These are phyloP conservation scores for Potentilla sterilis DNA, from an alignment of 306 rosid genomes.

Conservation along the genomic window DNA sequence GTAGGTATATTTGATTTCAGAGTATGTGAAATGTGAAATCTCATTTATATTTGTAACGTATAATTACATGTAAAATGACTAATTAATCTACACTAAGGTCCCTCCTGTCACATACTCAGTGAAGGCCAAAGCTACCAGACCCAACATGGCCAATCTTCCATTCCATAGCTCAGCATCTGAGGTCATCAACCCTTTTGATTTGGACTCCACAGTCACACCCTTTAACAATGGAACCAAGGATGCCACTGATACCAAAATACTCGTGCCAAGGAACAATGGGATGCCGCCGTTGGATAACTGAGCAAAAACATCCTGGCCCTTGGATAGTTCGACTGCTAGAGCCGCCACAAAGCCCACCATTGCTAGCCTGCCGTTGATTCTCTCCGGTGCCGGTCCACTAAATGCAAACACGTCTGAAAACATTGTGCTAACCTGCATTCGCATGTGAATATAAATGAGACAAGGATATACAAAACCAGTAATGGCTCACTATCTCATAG, in stretches of 20 bases:
- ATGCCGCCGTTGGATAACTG: constrained; percentile 59
- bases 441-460: not conserved
- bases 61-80: not conserved
- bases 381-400: constrained; percentile 68
- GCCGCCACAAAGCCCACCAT: constrained; percentile 69
- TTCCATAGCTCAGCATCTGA: constrained; percentile 71
- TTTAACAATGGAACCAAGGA: constrained; percentile 54
- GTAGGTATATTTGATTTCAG: not conserved
- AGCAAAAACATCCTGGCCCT: constrained; percentile 46
- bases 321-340: constrained; percentile 49
- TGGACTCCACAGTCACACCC: constrained; percentile 65
- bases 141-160: constrained; percentile 72
- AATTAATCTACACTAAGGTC: not conserved
- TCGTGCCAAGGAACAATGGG: constrained; percentile 53
- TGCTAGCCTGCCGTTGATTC: constrained; percentile 66
- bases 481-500: not conserved
- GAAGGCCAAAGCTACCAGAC: constrained; percentile 54
- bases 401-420: constrained; percentile 48
- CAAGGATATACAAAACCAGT: not conserved
- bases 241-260: constrained; percentile 43
- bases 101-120: constrained; percentile 62
- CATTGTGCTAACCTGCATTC: constrained; percentile 41
- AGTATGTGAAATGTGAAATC: not conserved
- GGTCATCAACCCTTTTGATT: constrained; percentile 45
- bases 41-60: not conserved